Base-by-base conservation (phyloP, 805 yeast genomes). In the Myxozyma geophila region DNA sequence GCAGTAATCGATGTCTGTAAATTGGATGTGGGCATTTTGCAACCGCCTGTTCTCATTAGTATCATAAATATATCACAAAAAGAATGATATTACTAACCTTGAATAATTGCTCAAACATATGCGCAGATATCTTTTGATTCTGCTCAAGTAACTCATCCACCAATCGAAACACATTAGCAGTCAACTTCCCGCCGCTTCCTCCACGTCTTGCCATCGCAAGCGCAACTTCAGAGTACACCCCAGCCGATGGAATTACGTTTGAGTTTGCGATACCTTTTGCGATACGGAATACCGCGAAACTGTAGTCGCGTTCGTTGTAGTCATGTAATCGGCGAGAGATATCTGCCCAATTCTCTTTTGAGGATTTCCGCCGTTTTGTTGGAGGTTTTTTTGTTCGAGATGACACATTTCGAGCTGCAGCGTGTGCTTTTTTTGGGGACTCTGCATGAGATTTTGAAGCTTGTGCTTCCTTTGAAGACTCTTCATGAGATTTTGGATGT, bases 191-290 rank as follows among this genome's bases (percentile, higher is more conserved):
- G 8, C 60, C 60, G 7, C 39, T n/a, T 19, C 54, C 54, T 13
- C 54, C 46, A 0, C 51, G 36, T 33, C 50, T 50, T 1, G 41
- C 50, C 47, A 58, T 33, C 39, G 55, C 49, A 4, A 19, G 1
- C 23, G 54, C 51, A n/a, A 50, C 43, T 37, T 58, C 54, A 12
- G 60, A 40, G 44, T 50, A 58, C 8, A 58, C 55, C 10, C 48
- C 43, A n/a, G 19, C 7, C 4, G 60, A 53, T 15, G 60, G 59
- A 17, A 39, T 37, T 3, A 44, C 58, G 8, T 15, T 39, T 15
- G 60, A 33, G 28, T 58, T 50, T 10, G 41, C 47, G 41, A 58
- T 58, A 23, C 55, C 60, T 21, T 41, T 41, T 36, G 55, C 55
- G 23, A 58, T 37, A 10, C 55, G 55, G 13, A 58, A 37, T 23